phyloP scores from a whole-genome alignment of 2,329 filamentous ascomycete species.

The Fusarium nanum region DNA sequence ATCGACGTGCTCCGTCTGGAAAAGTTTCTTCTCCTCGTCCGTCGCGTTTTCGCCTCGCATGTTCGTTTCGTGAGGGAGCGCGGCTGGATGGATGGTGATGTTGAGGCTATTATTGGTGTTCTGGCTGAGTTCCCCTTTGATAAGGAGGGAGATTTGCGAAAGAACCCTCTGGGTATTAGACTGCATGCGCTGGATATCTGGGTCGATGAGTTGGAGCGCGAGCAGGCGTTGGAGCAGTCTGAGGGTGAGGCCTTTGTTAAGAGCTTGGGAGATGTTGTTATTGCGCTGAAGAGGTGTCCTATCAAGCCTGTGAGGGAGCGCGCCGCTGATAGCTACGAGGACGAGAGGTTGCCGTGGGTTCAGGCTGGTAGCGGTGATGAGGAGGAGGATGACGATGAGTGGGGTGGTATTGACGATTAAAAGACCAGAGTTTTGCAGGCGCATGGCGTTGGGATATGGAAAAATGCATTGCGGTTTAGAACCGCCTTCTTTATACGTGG shows the following conservation, averaged over 20 bases:
- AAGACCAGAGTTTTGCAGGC: conserved; percentile 28
- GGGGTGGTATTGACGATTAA: conserved; percentile 77
- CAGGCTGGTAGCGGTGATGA: conserved; percentile 50
- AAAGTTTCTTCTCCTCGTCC: conserved; percentile 89
- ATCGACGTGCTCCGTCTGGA: conserved; percentile 85
- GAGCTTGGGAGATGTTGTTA: conserved; percentile 65
- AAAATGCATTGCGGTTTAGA: conserved; percentile 28
- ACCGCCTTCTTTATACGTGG: conserved; percentile 23
- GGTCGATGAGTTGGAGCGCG: conserved; percentile 87
- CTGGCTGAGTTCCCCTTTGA: conserved; percentile 51
- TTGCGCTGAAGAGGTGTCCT: conserved; percentile 66
- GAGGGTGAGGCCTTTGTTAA: conserved; percentile 62
- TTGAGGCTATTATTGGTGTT: conserved; percentile 45
- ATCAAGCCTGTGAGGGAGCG: conserved; percentile 79
- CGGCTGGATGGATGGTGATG: conserved; percentile 49
- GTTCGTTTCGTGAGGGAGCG: conserved; percentile 62
- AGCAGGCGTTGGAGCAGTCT: conserved; percentile 62
- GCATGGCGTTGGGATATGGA: conserved; percentile 45
- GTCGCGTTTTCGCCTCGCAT: conserved; percentile 80
- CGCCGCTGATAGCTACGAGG: conserved; percentile 76
- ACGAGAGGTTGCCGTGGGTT: conserved; percentile 77
- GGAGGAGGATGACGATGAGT: conserved; percentile 59
- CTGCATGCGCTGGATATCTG: conserved; percentile 92
- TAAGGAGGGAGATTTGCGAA: conserved; percentile 56
- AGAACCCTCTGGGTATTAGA: conserved; percentile 83